These are phyloP conservation scores for Apodospora peruviana DNA, from an alignment of 495 filamentous ascomycete genomes.

Conservation along the genomic window DNA sequence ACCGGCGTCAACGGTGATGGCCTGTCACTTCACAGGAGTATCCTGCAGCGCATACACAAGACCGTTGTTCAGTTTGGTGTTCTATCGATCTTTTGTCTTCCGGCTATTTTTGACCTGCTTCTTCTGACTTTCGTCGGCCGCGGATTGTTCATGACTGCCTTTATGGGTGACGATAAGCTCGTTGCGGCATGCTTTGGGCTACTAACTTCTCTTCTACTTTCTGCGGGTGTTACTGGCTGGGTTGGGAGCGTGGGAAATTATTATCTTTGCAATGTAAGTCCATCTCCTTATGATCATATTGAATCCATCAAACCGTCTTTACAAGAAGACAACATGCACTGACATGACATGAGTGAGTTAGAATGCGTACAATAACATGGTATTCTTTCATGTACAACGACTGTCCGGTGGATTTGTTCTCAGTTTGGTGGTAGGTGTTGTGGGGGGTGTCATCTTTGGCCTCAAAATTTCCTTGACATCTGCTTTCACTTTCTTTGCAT, in stretches of 20 bases:
- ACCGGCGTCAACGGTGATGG: no score
- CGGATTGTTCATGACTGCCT: slow-evolving; percentile 25
- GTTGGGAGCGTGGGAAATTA: slow-evolving; percentile 28
- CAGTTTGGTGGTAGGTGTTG: slow-evolving; percentile 10
- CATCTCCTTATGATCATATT: neutral
- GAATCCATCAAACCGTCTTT: neutral
- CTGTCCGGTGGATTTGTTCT: slow-evolving; percentile 23
- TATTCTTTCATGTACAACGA: slow-evolving; percentile 23
- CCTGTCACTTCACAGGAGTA: neutral
- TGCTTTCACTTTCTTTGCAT: slow-evolving; percentile 47
- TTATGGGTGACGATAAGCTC: slow-evolving; percentile 17
- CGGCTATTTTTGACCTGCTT: slow-evolving; percentile 21
- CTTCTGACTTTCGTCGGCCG: slow-evolving; percentile 21
- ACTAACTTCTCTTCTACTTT: slow-evolving; percentile 19
- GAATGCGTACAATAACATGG: slow-evolving; percentile 27
- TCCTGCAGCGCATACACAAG: neutral
- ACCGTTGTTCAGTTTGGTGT: slow-evolving; percentile 16
- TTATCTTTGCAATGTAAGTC: slow-evolving; percentile 20
- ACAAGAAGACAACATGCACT: neutral
- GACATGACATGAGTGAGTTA: neutral
- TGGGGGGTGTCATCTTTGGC: slow-evolving; percentile 11
- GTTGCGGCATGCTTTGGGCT: slow-evolving; percentile 17
- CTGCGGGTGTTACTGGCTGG: slow-evolving; percentile 25
- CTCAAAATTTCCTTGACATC: slow-evolving; percentile 14
- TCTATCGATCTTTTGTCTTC: slow-evolving; percentile 24